Conservation (phyloP, 176 grass and related monocot species). For the Zizania latifolia region DNA sequence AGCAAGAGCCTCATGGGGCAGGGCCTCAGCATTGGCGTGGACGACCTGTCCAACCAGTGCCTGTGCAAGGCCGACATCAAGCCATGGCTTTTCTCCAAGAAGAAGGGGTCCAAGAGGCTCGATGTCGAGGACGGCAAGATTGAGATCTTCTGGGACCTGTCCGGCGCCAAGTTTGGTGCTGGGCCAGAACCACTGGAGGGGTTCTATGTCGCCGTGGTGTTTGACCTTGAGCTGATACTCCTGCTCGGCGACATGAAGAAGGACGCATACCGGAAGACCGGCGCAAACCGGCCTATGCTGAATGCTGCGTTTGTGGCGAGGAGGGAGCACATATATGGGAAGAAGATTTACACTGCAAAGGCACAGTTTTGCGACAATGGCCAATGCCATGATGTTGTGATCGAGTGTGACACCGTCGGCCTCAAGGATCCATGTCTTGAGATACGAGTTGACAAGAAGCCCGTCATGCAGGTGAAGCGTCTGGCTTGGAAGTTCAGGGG, state of each 20-base stretch:
- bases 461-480: constrained; percentile 57
- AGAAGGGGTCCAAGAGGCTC: constrained; percentile 56
- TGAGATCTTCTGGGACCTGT: constrained; percentile 69
- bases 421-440: constrained; percentile 61
- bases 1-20: constrained; percentile 62
- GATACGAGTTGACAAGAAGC: constrained; percentile 64
- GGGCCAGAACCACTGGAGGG: constrained; percentile 42
- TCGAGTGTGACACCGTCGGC: constrained; percentile 44
- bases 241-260: constrained; percentile 63
- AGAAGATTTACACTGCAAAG: constrained; percentile 59
- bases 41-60: constrained; percentile 44
- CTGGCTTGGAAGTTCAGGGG: constrained; percentile 64
- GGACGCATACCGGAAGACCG: constrained; percentile 57
- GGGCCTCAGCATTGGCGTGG: constrained; percentile 56
- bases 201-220: constrained; percentile 60
- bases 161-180: constrained; percentile 54
- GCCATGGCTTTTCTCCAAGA: constrained; percentile 75
- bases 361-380: constrained; percentile 63
- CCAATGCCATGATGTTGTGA: constrained; percentile 47
- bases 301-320: constrained; percentile 53
- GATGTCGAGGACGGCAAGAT: constrained; percentile 55
- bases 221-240: constrained; percentile 57
- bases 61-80: constrained; percentile 72
- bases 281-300: constrained; percentile 27
- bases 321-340: constrained; percentile 61